phyloP scores from a whole-genome alignment of 2,329 filamentous ascomycete species.

The Talaromyces sp. region DNA sequence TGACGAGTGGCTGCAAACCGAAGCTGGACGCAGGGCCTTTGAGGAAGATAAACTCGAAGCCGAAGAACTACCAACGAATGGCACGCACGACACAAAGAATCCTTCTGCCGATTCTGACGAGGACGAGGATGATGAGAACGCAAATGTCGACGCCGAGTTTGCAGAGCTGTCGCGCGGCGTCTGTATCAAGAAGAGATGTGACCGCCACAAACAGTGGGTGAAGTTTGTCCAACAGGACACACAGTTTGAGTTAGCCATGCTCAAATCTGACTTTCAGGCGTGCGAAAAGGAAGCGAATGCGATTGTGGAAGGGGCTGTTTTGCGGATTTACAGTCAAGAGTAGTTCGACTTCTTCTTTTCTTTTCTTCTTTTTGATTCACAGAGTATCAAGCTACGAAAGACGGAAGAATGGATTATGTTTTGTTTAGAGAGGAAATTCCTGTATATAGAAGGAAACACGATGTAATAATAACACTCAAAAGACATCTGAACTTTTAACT shows the following conservation, averaged over 20 bases:
- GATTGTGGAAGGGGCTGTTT: conserved; percentile 40
- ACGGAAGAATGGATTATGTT: not conserved
- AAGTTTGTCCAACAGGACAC: conserved; percentile 44
- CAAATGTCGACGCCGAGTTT: conserved; percentile 19
- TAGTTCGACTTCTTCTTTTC: conserved; percentile 12
- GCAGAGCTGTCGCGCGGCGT: conserved; percentile 35
- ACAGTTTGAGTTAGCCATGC: conserved; percentile 36
- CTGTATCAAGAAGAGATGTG: conserved; percentile 44
- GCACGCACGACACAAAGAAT: conserved; percentile 24
- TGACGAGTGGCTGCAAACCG: conserved; percentile 39
- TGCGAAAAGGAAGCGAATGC: conserved; percentile 37
- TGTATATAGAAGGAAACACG: not conserved
- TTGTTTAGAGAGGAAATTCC: not conserved
- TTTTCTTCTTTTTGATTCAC: not conserved
- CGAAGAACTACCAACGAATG: not conserved
- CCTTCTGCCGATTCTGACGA: conserved; percentile 16
- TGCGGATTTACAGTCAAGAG: conserved; percentile 35
- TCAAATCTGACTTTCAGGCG: conserved; percentile 33
- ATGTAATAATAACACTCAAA: not conserved
- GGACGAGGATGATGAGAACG: conserved; percentile 16
- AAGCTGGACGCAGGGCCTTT: conserved; percentile 34
- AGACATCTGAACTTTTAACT: not conserved
- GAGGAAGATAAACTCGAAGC: conserved; percentile 30
- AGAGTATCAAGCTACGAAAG: not conserved
- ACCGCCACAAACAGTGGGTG: conserved; percentile 44